phyloP scores from a whole-genome alignment of 2,329 filamentous ascomycete genomes.

The Zasmidium angulare region DNA sequence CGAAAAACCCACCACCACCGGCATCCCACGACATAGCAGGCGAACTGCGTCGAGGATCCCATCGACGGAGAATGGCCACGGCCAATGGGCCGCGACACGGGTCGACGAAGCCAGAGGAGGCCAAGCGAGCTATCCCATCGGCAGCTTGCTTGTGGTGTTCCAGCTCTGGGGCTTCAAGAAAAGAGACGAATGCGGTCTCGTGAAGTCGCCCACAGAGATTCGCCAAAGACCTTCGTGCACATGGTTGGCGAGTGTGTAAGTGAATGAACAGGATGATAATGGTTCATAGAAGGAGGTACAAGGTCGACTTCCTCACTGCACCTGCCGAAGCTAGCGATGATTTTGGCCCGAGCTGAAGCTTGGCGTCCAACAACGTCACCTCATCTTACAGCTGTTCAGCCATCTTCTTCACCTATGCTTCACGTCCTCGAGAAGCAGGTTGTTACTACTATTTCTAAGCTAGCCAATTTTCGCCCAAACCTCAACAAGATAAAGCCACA shows the following conservation, averaged over 20 bases:
- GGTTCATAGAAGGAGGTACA: background rate
- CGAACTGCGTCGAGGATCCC: conserved; percentile 1
- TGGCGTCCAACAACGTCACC: too few relatives aligned
- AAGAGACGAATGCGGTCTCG: background rate
- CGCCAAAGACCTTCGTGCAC: background rate
- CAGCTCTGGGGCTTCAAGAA: background rate
- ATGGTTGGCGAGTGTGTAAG: background rate
- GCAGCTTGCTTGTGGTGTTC: background rate
- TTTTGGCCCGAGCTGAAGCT: background rate
- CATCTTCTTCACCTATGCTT: too few relatives aligned
- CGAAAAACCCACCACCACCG: background rate
- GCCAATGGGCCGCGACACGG: background rate
- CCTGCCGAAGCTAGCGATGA: background rate
- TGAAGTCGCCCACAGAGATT: background rate
- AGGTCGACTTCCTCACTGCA: background rate
- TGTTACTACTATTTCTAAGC: too few relatives aligned
- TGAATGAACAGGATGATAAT: background rate
- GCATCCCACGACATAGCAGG: background rate
- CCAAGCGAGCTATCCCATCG: background rate
- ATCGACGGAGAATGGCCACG: background rate
- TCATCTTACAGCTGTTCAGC: too few relatives aligned
- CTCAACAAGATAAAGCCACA: too few relatives aligned
- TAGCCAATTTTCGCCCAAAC: too few relatives aligned
- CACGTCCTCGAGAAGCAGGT: too few relatives aligned
- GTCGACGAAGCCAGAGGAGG: background rate